Base-by-base conservation (phyloP, 2,329 filamentous ascomycete species). In the Microcera coccophila region DNA sequence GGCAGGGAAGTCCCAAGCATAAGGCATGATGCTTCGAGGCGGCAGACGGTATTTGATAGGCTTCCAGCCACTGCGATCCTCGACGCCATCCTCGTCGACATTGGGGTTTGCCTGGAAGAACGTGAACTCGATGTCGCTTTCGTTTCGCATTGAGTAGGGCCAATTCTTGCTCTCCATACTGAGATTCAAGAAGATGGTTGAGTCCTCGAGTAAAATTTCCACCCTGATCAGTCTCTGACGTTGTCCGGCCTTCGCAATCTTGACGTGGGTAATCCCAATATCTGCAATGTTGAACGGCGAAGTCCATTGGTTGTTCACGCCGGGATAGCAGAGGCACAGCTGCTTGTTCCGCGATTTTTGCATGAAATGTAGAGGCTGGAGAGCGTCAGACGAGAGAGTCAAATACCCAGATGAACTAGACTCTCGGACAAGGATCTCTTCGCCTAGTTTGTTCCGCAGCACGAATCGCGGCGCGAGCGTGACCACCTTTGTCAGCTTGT, bases 101-200 rank as follows among this genome's bases (percentile, higher is more conserved):
- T 91, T 95, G 4, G 93, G 93, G 58, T 97, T 86, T 15, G 89
- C 87, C 65, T 98, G 93, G 72, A 86, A 95, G 70, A 98, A 98
- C 37, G 91, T 85, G 65, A 97, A 97, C 61, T 97, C 93, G 18
- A 85, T 86, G 59, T 97, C 91, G 59, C 91, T 97, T 69, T 97
- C 93, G 61, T 98, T 98, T 52, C 93, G 85, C 84, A 98, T 96
- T 0, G 90, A 96, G 69, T 93, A 98, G 0, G 93, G 93, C 93
- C 93, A 98, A 61, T 95, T 89, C 65, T 93, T 94, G 5, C 81
- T 90, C 69, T 98, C 93, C 53, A 91, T 74, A 59, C 83, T 93
- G 45, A 98, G 77, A 58, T 95, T 88, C 24, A 97, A 66, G 73
- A 97, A 98, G 31, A 98, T 85, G 1, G 91, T 97, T 1, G 91